phyloP scores from a whole-genome alignment of 805 yeast species.

The Kazachstania viticola region DNA sequence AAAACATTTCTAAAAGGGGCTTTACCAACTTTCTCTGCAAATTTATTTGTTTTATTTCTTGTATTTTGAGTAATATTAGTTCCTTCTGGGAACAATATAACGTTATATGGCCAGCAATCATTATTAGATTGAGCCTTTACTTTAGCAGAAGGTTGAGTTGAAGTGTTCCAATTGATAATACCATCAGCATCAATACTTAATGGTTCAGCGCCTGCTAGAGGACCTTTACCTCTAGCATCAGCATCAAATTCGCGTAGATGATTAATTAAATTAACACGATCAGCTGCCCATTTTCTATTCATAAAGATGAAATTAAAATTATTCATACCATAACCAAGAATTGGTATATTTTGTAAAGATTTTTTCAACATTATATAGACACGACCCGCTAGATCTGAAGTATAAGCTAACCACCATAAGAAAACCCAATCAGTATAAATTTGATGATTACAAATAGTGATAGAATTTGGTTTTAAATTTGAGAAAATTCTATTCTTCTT shows the following conservation, averaged over 20 bases:
- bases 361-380: conserved; percentile 70
- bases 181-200: conserved; percentile 20
- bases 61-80: conserved; percentile 71
- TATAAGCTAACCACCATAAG: conserved; percentile 75
- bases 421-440: conserved; percentile 90
- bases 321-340: conserved; percentile 79
- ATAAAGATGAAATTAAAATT: conserved; percentile 68
- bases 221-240: conserved; percentile 46
- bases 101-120: conserved; percentile 45
- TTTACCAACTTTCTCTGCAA: conserved; percentile 39
- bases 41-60: conserved; percentile 42
- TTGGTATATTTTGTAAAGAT: conserved; percentile 55
- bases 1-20: conserved; percentile 50
- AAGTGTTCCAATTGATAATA: conserved; percentile 15
- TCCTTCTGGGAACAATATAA: conserved; percentile 88
- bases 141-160: conserved; percentile 18
- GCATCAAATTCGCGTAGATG: conserved; percentile 48
- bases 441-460: conserved; percentile 83
- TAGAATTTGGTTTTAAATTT: conserved; percentile 38
- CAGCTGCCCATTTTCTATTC: conserved; percentile 78
- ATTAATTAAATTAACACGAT: conserved; percentile 46
- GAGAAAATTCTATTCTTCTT: conserved; percentile 16
- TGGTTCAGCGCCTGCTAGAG: conserved; percentile 31
- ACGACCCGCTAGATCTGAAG: conserved; percentile 51
- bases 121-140: conserved; percentile 4